phyloP scores from a whole-genome alignment of 2,329 filamentous ascomycete species.

The Pyrenophora tritici-repentis region DNA sequence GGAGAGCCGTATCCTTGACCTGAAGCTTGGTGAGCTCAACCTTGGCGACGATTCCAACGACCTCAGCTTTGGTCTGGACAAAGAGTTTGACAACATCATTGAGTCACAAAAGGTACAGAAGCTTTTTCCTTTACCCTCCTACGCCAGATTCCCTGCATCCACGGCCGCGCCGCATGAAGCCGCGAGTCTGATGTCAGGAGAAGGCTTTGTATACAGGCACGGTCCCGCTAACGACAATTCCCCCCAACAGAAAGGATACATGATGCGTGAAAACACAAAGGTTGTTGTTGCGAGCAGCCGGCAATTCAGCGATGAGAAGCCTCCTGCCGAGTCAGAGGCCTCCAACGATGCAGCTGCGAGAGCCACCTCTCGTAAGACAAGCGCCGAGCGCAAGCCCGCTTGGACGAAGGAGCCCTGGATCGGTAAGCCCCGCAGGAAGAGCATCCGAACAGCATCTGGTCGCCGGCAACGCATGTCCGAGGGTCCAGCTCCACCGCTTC shows the following conservation, averaged over 20 bases:
- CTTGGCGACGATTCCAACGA: constrained; percentile 72
- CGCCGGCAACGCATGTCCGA: constrained; percentile 61
- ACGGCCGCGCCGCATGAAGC: constrained; percentile 25
- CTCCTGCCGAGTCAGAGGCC: constrained; percentile 54
- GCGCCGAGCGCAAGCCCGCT: constrained; percentile 71
- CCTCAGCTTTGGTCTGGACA: constrained; percentile 82
- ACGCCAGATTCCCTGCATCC: constrained; percentile 37
- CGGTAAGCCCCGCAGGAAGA: constrained; percentile 71
- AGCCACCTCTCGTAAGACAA: constrained; percentile 76
- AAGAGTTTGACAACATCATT: constrained; percentile 93
- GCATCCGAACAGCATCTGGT: constrained; percentile 62
- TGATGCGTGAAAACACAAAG: constrained; percentile 99
- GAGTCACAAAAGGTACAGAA: constrained; percentile 92
- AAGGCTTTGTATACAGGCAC: constrained; percentile 38
- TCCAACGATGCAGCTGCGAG: constrained; percentile 54
- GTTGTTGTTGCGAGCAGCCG: constrained; percentile 85
- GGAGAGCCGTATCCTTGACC: constrained; percentile 66
- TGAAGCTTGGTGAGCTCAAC: constrained; percentile 80
- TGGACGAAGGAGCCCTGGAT: constrained; percentile 99
- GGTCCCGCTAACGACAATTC: constrained; percentile 52
- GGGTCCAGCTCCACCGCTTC: constrained; percentile 78
- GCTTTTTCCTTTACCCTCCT: constrained; percentile 44
- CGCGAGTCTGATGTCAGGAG: constrained; percentile 32
- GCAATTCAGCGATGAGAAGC: constrained; percentile 64
- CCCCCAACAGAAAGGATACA: constrained; percentile 86